Conservation (phyloP, 83 land plant species). For the Picea abies region DNA sequence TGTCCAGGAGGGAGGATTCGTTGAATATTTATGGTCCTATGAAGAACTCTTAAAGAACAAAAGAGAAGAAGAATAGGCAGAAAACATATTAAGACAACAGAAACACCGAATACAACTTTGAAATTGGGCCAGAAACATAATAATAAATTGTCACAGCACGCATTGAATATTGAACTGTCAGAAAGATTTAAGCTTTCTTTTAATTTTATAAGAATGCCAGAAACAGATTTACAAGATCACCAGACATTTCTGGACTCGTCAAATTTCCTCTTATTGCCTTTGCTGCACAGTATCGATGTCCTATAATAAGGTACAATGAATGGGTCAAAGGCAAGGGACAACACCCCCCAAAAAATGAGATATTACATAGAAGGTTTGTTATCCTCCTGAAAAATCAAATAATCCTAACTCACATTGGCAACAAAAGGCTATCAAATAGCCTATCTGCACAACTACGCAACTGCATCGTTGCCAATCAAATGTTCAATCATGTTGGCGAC, state of each 20-base stretch:
- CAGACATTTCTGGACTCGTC: conserved; percentile 15
- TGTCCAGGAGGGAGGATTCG: too few relatives aligned
- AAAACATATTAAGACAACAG: too few relatives aligned
- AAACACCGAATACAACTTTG: too few relatives aligned
- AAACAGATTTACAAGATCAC: conserved; percentile 13
- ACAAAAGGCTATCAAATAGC: conserved; percentile 2
- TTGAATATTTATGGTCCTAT: too few relatives aligned
- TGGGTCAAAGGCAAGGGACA: conserved; percentile 12
- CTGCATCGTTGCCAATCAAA: not conserved
- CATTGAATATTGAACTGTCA: not conserved
- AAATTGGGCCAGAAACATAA: too few relatives aligned
- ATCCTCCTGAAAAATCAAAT: conserved; percentile 12
- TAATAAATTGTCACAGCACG: too few relatives aligned
- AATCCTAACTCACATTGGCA: conserved; percentile 9
- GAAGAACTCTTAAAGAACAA: too few relatives aligned
- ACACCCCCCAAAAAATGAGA: conserved; percentile 12
- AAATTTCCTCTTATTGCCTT: conserved; percentile 12
- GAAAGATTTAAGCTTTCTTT: conserved; percentile 2
- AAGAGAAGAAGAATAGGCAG: too few relatives aligned
- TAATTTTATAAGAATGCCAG: not conserved
- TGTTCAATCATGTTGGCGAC: conserved; percentile 18
- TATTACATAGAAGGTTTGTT: conserved; percentile 17
- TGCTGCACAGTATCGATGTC: not conserved
- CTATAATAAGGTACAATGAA: conserved; percentile 16
- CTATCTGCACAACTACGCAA: not conserved